Conservation (phyloP, 208 protist genomes). For the Angomonas deanei region DNA sequence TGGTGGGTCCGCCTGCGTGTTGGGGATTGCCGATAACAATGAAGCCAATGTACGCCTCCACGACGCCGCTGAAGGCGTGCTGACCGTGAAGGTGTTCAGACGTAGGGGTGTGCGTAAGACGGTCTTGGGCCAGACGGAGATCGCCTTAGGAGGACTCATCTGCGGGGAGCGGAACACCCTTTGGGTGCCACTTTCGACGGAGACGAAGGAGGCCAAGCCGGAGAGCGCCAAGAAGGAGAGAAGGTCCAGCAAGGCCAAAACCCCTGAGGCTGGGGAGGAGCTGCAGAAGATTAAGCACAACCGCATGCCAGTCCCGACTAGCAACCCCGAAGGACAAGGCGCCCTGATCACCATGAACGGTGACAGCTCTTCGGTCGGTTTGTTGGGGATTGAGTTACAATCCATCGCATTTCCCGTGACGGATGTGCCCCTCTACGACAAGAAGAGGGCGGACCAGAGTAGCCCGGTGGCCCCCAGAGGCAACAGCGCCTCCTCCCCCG, state of each 20-base stretch:
- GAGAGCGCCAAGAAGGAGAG: neutral
- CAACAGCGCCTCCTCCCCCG: neutral
- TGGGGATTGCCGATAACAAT: constrained; percentile 65
- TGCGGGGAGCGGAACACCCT: constrained; percentile 55
- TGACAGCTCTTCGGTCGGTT: constrained; percentile 17
- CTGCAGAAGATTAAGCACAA: constrained; percentile 20
- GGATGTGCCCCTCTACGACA: constrained; percentile 26
- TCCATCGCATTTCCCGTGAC: constrained; percentile 62
- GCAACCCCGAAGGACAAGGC: neutral
- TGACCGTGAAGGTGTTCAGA: constrained; percentile 58
- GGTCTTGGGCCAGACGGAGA: constrained; percentile 37
- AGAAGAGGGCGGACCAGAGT: constrained; percentile 4
- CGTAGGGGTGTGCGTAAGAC: constrained; percentile 28
- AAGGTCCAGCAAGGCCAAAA: neutral
- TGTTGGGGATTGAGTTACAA: constrained; percentile 62
- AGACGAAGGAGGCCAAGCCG: neutral
- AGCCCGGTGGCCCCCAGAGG: no score
- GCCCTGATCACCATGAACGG: constrained; percentile 1
- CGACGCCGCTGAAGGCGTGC: constrained; percentile 26
- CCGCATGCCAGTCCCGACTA: constrained; percentile 13
- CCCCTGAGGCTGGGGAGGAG: no score
- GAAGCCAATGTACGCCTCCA: constrained; percentile 44
- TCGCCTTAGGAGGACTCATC: constrained; percentile 51
- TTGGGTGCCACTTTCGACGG: constrained; percentile 55
- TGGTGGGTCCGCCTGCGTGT: constrained; percentile 14